Base-by-base conservation (phyloP, 495 filamentous ascomycete genomes). In the Aspergillus carlsbadensis region DNA sequence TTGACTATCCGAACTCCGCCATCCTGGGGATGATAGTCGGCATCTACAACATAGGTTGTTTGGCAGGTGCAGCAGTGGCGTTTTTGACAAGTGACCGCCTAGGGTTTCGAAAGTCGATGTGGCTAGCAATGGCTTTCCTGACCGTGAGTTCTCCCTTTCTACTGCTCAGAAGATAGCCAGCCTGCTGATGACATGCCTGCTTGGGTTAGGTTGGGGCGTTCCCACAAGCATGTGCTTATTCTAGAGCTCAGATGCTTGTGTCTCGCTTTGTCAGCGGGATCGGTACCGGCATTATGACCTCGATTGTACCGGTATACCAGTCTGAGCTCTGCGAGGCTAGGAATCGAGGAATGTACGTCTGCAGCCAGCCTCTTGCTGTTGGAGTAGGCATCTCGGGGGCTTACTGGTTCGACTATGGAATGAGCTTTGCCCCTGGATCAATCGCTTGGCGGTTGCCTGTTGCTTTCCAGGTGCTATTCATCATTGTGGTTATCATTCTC, bases 21-120 rank as follows among this genome's bases (percentile, higher is more conserved):
- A 58, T 77, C 11, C 67, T 76, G 29, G 77, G 77, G 14, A 72
- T 77, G 48, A 75, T 83, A 31, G 70, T 74, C 24, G 67, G 73
- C 4, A 76, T 81, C 49, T 82, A 82, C 68, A 78, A 81, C 58
- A 65, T 81, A 29, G 77, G 78, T 14, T 79, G 77, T 52, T 67
- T 73, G 46, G 24, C 59, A 33, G 78, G 77, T 10, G 70, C 69
- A 36, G 67, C 81, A 26, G 21, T 78, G 33, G 65, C 64, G 33
- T 75, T 77, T 44, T 53, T 77, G 37, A 59, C 75, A 29, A 76
- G 77, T 18, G 79, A 84, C 55, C 63, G 61, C 33, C 55, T 82
- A 18, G 81, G 81, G 3, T 66, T 80, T 39, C 72, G 69, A 52
- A 70, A 64, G 39, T 73, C 71, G 34, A 75, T 82, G 61, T 73